Evolutionary conservation across 78 protist genomes (phyloP).

Genomic region (Thecamonas trahens): DNA sequence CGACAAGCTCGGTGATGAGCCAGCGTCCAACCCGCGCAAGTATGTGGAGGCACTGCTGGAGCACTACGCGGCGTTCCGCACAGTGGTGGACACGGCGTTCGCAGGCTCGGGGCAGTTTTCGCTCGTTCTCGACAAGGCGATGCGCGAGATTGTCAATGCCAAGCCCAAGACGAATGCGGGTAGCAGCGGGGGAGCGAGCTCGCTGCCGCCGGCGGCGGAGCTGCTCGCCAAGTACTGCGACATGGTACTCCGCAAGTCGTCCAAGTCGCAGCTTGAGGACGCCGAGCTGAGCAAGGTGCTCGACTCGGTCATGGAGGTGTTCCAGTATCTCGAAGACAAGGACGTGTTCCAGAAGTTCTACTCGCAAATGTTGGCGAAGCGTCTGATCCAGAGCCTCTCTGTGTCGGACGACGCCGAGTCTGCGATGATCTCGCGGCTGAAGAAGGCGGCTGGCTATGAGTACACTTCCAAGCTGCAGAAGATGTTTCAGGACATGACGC

Average conservation of each 20-base stretch:
- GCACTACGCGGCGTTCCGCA: conserved; percentile 38
- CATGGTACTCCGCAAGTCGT: conserved; percentile 40
- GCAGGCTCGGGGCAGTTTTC: conserved; percentile 44
- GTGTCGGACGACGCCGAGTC: conserved; percentile 69
- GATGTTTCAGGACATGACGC: conserved; percentile 78
- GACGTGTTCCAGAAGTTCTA: conserved; percentile 83
- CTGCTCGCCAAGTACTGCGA: conserved; percentile 71
- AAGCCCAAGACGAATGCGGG: conserved; percentile 32
- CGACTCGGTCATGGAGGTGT: conserved; percentile 40
- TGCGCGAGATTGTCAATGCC: conserved; percentile 47
- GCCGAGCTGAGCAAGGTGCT: conserved; percentile 44
- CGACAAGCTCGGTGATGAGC: not conserved
- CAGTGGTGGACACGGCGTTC: conserved; percentile 47
- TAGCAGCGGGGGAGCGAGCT: not conserved
- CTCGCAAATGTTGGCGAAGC: conserved; percentile 67
- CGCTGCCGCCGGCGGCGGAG: conserved; percentile 43
- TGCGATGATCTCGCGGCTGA: conserved; percentile 58
- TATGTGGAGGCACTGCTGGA: conserved; percentile 61
- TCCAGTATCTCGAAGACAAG: conserved; percentile 75
- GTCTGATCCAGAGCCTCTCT: conserved; percentile 54
- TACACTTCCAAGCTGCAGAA: conserved; percentile 77
- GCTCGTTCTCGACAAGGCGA: conserved; percentile 66
- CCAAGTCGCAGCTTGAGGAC: conserved; percentile 31
- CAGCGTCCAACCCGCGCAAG: not conserved
- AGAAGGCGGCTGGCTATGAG: conserved; percentile 64